A percentile compares a stretch with the other conserved stretches of the same genome.
Evolutionary conservation across 495 filamentous ascomycete species (phyloP).

Genomic region (Neurospora sp.): DNA sequence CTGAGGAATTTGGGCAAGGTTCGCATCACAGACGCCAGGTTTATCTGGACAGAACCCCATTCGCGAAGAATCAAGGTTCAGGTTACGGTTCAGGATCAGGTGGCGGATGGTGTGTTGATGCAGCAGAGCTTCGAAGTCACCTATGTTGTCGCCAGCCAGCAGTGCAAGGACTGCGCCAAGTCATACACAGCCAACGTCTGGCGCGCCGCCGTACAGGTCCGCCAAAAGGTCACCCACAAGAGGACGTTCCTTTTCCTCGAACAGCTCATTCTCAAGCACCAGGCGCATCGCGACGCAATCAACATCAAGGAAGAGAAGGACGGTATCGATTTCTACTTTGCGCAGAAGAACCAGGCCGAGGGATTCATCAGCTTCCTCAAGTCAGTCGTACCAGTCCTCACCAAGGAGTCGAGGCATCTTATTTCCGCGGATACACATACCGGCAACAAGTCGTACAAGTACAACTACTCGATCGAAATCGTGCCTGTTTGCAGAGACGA

Average conservation of each 20-base stretch:
- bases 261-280: conserved; percentile 89
- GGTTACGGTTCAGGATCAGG: conserved; percentile 72
- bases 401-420: conserved; percentile 83
- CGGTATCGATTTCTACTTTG: conserved; percentile 91
- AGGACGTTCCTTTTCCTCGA: conserved; percentile 94
- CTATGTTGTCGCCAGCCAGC: conserved; percentile 78
- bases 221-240: conserved; percentile 96
- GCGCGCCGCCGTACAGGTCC: conserved; percentile 58
- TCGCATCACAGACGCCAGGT: conserved; percentile 86
- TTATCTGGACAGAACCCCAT: conserved; percentile 98
- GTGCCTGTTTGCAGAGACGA: conserved; percentile 96
- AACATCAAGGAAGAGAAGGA: conserved; percentile 94
- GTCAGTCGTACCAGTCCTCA: conserved; percentile 63
- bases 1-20: conserved; percentile 74
- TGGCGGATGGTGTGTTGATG: conserved; percentile 66
- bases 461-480: conserved; percentile 74
- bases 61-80: conserved; percentile 82
- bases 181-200: conserved; percentile 85
- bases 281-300: conserved; percentile 83
- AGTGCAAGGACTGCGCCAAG: conserved; percentile 87
- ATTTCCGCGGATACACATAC: conserved; percentile 93
- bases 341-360: conserved; percentile 80
- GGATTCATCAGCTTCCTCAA: conserved; percentile 85
- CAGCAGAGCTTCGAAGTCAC: conserved; percentile 93
- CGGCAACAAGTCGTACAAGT: conserved; percentile 81